phyloP scores from a whole-genome alignment of 140 eudicot species.

The Bidens hawaiensis region DNA sequence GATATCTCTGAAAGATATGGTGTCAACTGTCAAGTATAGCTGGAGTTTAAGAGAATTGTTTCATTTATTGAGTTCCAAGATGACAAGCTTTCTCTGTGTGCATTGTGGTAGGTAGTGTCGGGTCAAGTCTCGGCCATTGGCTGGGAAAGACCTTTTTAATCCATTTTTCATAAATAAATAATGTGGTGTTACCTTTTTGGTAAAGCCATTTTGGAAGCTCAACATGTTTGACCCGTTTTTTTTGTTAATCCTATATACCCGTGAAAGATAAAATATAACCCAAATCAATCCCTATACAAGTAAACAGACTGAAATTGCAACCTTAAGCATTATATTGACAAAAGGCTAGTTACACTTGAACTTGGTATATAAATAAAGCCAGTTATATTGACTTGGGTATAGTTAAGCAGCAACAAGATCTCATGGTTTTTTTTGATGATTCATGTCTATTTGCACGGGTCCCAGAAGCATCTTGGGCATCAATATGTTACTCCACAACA shows the following conservation, averaged over 20 bases:
- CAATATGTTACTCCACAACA: no score
- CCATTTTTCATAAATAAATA: neutral
- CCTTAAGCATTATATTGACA: neutral
- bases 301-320: neutral
- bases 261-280: neutral
- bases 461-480: no score
- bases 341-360: neutral
- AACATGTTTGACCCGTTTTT: neutral
- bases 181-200: no score
- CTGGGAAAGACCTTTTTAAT: neutral
- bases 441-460: no score
- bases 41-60: neutral
- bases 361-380: neutral
- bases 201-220: neutral
- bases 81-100: neutral
- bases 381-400: no score
- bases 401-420: constrained; percentile 1
- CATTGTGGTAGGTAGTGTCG: neutral
- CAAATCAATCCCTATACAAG: neutral
- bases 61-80: neutral
- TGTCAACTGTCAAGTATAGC: no score
- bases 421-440: neutral
- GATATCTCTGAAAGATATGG: neutral
- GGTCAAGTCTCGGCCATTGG: neutral
- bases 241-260: neutral